Base-by-base conservation (phyloP, 2,329 filamentous ascomycete species). In the Microdochium bolleyi region DNA sequence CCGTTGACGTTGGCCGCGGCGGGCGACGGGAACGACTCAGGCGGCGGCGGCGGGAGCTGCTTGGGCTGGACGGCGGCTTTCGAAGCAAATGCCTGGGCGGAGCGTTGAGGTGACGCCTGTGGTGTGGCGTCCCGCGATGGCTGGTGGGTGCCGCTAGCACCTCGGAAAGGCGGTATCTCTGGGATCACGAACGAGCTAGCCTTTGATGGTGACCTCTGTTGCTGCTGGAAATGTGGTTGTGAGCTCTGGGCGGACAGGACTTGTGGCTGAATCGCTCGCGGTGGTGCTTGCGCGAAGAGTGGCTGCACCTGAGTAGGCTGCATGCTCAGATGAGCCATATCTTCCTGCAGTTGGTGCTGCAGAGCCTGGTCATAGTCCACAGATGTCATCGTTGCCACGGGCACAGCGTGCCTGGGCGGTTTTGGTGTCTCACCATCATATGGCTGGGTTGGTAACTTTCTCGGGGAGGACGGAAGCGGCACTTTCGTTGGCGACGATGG, bases 281-380 rank as follows among this genome's bases (percentile, higher is more conserved):
- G n/a, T 3, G n/a, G 41, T 22, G 41, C 3, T 22, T 46, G 41
- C 3, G 41, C 41, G 22, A 46, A 46, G 25, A 57, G 53, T 50
- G 61, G 60, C 19, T 57, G 52, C 16, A 60, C 58, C 11, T 54
- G 50, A 14, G 68, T 67, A 2, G 68, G 56, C 8, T 67, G 69
- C 48, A 86, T 67, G 52, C 78, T 81, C 58, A 86, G 68, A 58
- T 74, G 73, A 27, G 73, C 73, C 71, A 86, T 79, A 56, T 86
- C 83, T 53, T 77, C 76, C 58, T 82, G 80, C n/a, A 87, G 66
- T 63, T 87, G 81, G 38, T 81, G 77, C 55, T 84, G 82, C 44
- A 85, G 64, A 44, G 78, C 76, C 48, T 74, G 73, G 58, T 86
- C 83, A 58, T 84, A 84, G 54, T 84, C 82, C 9, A 76, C 73